Evolutionary conservation across 352 stramenopile genomes (phyloP), one percentile per base, ranked within the genome.

Genomic region (Pythium coloratum): DNA sequence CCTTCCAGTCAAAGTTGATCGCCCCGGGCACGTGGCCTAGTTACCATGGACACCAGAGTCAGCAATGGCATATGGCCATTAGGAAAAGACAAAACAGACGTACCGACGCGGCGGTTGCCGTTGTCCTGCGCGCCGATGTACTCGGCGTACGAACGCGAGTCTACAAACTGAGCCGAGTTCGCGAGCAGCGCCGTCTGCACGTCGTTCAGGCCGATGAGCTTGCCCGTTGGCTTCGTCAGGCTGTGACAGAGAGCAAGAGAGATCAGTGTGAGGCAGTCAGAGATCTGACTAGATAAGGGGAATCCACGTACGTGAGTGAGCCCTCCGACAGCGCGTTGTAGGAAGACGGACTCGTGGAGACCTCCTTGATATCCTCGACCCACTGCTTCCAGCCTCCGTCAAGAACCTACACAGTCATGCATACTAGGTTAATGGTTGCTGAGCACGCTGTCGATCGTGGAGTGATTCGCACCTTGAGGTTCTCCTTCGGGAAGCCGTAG

Each of bases 371-470:
- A 40, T 87, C 73, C 1, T 75, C 64, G 33, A 82, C 64, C 86
- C 86, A 94, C 20, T 90, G 76, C 58, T 89, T 88, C 56, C 83
- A 78, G 12, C 86, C 86, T 54, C 86, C 86, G 62, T 94, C 72
- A 32, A 94, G 73, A 50, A 93, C 75, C 80, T 88, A 61, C 6
- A 46, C n/a, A 36, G 6, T 18, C 14, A 38, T 18, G 20, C 20
- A 24, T 24, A 24, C 20, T 24, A 24, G 20, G 20, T 24, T 24
- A 24, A 24, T 24, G 20, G 20, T 24, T 24, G 20, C 20, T 24
- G 20, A 24, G 20, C 20, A 24, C 20, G 20, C 20, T 24, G 16
- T 16, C 30, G 33, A 28, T 8, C 24, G 7, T 28, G 16, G 7
- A 24, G 42, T 38, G 8, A 40, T 26, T 36, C 30, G 20, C 18